phyloP scores from a whole-genome alignment of 805 yeast genomes.

The Wickerhamomyces silvicola region DNA sequence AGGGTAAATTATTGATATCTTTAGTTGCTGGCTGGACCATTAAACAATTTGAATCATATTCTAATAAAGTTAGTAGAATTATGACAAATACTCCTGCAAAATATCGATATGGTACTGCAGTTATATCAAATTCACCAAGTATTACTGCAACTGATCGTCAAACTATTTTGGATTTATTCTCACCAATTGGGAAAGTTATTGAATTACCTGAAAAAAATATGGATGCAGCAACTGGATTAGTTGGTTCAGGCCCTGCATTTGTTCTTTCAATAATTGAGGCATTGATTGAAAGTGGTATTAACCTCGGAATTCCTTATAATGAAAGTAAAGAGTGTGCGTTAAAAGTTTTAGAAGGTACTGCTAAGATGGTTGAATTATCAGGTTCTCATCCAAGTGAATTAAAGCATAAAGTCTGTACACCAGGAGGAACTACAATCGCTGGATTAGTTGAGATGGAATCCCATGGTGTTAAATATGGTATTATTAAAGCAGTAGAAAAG shows the following conservation, averaged over 20 bases:
- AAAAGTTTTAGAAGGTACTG: slow-evolving; percentile 91
- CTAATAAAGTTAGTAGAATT: slow-evolving; percentile 69
- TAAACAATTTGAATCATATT: slow-evolving; percentile 48
- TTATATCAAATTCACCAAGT: slow-evolving; percentile 62
- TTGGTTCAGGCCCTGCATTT: slow-evolving; percentile 97
- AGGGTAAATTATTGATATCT: slow-evolving; percentile 62
- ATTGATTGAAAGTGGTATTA: slow-evolving; percentile 87
- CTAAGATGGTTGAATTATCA: slow-evolving; percentile 77
- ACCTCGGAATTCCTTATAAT: slow-evolving; percentile 87
- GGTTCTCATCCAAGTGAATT: slow-evolving; percentile 85
- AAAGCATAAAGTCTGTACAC: slow-evolving; percentile 87
- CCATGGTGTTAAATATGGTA: slow-evolving; percentile 78
- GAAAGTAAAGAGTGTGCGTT: slow-evolving; percentile 84
- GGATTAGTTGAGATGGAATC: slow-evolving; percentile 92
- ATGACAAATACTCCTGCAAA: slow-evolving; percentile 98
- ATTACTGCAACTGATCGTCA: slow-evolving; percentile 39
- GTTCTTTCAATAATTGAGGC: slow-evolving; percentile 85
- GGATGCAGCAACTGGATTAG: slow-evolving; percentile 93
- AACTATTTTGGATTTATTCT: slow-evolving; percentile 42
- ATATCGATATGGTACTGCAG: slow-evolving; percentile 91
- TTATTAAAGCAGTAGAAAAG: slow-evolving; percentile 84
- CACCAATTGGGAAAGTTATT: slow-evolving; percentile 59
- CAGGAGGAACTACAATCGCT: slow-evolving; percentile 97
- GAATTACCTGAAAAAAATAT: slow-evolving; percentile 83
- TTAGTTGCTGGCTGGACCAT: slow-evolving; percentile 92